Evolutionary conservation across 164 flowering plant genomes (phyloP).

Genomic region (Echeveria elegans): DNA sequence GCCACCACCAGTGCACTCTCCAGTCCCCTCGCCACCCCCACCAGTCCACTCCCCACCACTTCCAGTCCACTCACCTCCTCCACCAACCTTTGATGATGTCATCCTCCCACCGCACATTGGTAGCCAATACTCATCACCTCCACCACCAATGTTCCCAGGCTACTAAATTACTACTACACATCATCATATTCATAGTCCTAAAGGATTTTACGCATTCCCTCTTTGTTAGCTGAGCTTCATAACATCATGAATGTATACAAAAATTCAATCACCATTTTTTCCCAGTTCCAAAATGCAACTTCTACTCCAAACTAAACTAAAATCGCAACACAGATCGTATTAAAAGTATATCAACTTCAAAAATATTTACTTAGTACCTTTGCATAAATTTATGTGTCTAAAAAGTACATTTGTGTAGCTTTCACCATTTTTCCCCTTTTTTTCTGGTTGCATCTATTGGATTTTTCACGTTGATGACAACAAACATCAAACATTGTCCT

Average conservation of each 20-base stretch:
- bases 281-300: no score
- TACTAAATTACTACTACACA: conserved; percentile 21
- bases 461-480: no score
- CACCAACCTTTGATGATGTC: conserved; percentile 18
- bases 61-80: conserved; percentile 9
- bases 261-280: not conserved
- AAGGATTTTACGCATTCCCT: not conserved
- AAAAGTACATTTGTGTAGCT: no score
- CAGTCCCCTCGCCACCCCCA: no score
- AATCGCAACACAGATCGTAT: no score
- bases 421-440: no score
- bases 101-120: conserved; percentile 36
- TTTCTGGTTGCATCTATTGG: not conserved
- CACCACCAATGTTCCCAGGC: conserved; percentile 55
- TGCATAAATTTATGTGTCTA: no score
- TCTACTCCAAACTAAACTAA: no score
- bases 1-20: no score
- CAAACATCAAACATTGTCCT: not conserved
- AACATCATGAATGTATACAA: not conserved
- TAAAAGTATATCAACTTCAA: no score
- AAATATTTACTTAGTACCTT: no score
- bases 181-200: not conserved
- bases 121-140: conserved; percentile 40
- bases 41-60: no score
- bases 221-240: not conserved